Conservation (phyloP, 768 basidiomycete species). For the Leccinum incarnatum region DNA sequence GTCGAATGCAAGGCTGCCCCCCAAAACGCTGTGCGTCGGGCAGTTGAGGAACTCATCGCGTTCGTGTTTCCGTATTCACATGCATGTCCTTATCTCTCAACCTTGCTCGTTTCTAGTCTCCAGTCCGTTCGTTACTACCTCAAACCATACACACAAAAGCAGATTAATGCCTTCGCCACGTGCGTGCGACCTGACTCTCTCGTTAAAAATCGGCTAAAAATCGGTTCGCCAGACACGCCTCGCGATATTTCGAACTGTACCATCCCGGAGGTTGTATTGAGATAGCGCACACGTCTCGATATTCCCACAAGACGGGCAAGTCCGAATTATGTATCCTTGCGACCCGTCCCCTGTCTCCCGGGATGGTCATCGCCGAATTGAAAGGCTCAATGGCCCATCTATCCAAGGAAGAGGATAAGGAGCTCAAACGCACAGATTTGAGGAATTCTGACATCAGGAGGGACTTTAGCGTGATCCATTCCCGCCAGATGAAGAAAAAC, state of each 20-base stretch:
- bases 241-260: conserved; percentile 86
- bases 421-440: conserved; percentile 79
- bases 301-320: conserved; percentile 84
- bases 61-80: conserved; percentile 41
- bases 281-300: conserved; percentile 85
- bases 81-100: conserved; percentile 9
- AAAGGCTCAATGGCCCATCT: conserved; percentile 90
- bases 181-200: conserved; percentile 46
- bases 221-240: conserved; percentile 64
- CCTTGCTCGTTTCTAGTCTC: conserved; percentile 45
- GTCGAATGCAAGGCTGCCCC: conserved; percentile 54
- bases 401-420: conserved; percentile 81
- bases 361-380: conserved; percentile 77
- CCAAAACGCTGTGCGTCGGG: conserved; percentile 60
- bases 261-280: conserved; percentile 81
- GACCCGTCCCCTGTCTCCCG: conserved; percentile 64
- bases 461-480: conserved; percentile 91
- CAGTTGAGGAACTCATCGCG: conserved; percentile 77
- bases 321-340: conserved; percentile 87
- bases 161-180: conserved; percentile 92
- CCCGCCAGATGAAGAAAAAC: conserved; percentile 88
- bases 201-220: conserved; percentile 25
- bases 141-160: conserved; percentile 72
- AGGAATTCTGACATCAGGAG: conserved; percentile 69
- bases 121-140: conserved; percentile 75